phyloP scores from a whole-genome alignment of 1,284 basidiomycete species.

The Microbotryum lychnidis-dioicae region DNA sequence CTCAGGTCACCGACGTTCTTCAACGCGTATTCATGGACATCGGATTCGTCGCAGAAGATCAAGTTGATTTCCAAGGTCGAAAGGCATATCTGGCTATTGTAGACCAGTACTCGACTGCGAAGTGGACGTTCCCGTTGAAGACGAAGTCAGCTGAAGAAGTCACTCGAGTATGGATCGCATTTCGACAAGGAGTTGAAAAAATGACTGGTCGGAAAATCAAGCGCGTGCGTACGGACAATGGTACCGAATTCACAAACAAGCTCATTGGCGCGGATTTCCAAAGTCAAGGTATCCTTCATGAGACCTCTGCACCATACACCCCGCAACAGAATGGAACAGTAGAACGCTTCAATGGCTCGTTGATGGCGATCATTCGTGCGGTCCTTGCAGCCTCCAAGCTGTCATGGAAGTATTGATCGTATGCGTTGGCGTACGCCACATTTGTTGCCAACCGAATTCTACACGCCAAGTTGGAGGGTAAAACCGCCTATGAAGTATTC shows the following conservation, averaged over 20 bases:
- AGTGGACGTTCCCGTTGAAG: too few relatives aligned
- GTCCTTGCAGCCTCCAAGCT: not conserved
- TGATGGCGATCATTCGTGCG: not conserved
- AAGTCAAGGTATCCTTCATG: slow-evolving; percentile 9
- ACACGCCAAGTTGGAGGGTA: not conserved
- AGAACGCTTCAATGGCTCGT: not conserved
- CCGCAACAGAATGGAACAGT: slow-evolving; percentile 12
- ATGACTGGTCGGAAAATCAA: slow-evolving; percentile 36
- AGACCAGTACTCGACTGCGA: too few relatives aligned
- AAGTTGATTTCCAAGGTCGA: too few relatives aligned
- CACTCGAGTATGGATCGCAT: too few relatives aligned
- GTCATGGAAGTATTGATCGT: not conserved
- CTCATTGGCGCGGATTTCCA: not conserved
- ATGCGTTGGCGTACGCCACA: not conserved
- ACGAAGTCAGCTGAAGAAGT: too few relatives aligned
- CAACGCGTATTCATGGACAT: not conserved
- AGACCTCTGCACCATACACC: slow-evolving; percentile 8
- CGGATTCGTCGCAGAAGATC: too few relatives aligned
- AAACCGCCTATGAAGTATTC: not conserved
- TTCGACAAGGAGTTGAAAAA: slow-evolving; percentile 25
- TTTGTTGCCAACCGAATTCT: not conserved
- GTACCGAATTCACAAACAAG: slow-evolving; percentile 12
- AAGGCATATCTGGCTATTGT: too few relatives aligned
- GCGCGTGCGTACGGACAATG: slow-evolving; percentile 31
- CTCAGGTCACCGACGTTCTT: not conserved